phyloP scores from a whole-genome alignment of 2,329 filamentous ascomycete genomes.

The Xylaria sp. region DNA sequence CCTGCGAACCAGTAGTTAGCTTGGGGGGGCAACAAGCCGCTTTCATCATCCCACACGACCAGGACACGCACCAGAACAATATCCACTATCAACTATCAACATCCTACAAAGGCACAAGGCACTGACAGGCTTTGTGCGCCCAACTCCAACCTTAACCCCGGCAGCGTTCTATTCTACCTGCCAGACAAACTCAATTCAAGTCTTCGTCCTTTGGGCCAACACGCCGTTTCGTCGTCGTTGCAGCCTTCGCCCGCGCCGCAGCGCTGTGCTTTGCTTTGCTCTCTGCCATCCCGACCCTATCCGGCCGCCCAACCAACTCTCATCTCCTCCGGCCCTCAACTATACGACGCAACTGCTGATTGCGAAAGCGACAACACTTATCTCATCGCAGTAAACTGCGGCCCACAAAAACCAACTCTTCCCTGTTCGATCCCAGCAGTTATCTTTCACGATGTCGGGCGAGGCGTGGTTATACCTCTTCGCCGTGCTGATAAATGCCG shows the following conservation, averaged over 20 bases:
- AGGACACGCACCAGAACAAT: slow-evolving; percentile 29
- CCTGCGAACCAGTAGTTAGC: slow-evolving; percentile 9
- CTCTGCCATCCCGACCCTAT: slow-evolving; percentile 13
- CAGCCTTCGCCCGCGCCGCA: slow-evolving; percentile 3
- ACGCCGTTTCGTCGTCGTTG: neutral
- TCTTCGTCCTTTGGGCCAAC: neutral
- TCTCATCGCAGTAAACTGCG: neutral
- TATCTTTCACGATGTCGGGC: slow-evolving; percentile 77
- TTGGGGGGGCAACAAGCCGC: slow-evolving; percentile 38
- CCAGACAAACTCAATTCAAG: slow-evolving; percentile 14
- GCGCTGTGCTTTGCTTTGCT: neutral
- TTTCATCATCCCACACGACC: slow-evolving; percentile 46
- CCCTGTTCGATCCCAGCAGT: slow-evolving; percentile 24
- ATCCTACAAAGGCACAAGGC: slow-evolving; percentile 30
- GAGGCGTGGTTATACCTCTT: slow-evolving; percentile 99
- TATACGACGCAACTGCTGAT: neutral
- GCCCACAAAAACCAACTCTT: slow-evolving; percentile 15
- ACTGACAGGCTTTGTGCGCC: slow-evolving; percentile 22
- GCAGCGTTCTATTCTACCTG: neutral
- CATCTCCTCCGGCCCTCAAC: neutral
- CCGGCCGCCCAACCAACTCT: slow-evolving; percentile 17
- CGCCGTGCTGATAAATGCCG: slow-evolving; percentile 98
- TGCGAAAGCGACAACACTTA: slow-evolving; percentile 6
- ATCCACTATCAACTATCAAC: slow-evolving; percentile 19
- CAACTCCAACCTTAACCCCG: neutral